These are phyloP conservation scores for Blastobotrys niveus DNA, from an alignment of 1,139 yeast species.

Conservation along the genomic window DNA sequence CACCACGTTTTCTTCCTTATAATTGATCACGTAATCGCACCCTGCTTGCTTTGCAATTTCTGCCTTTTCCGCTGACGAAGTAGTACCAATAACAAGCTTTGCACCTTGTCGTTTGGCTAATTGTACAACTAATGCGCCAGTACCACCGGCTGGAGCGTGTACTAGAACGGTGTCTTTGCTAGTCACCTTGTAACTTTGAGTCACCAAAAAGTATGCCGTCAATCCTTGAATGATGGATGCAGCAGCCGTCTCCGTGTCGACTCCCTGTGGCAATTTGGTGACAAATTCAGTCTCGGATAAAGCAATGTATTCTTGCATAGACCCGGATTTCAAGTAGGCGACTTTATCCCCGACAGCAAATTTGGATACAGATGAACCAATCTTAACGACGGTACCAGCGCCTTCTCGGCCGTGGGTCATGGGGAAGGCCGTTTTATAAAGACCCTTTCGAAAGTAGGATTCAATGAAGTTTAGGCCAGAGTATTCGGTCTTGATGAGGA, in stretches of 20 bases:
- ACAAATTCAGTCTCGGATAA: conserved; percentile 29
- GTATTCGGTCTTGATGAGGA: conserved; percentile 64
- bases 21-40: conserved; percentile 67
- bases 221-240: conserved; percentile 65
- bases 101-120: conserved; percentile 60
- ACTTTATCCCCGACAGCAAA: conserved; percentile 69
- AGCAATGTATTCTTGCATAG: conserved; percentile 72
- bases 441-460: conserved; percentile 71
- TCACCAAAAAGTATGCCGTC: conserved; percentile 66
- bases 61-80: conserved; percentile 58
- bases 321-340: conserved; percentile 44
- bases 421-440: conserved; percentile 60
- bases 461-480: conserved; percentile 83
- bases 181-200: conserved; percentile 60
- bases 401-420: conserved; percentile 78
- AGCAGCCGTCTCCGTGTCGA: conserved; percentile 50
- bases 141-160: conserved; percentile 96
- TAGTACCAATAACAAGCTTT: conserved; percentile 75
- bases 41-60: conserved; percentile 57
- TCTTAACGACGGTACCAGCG: conserved; percentile 63
- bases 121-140: conserved; percentile 67
- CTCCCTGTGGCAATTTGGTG: conserved; percentile 44
- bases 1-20: conserved; percentile 51
- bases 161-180: conserved; percentile 65
- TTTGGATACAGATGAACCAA: conserved; percentile 54